These are phyloP conservation scores for Capronia coronata DNA, from an alignment of 2,329 filamentous ascomycete species.

Conservation along the genomic window DNA sequence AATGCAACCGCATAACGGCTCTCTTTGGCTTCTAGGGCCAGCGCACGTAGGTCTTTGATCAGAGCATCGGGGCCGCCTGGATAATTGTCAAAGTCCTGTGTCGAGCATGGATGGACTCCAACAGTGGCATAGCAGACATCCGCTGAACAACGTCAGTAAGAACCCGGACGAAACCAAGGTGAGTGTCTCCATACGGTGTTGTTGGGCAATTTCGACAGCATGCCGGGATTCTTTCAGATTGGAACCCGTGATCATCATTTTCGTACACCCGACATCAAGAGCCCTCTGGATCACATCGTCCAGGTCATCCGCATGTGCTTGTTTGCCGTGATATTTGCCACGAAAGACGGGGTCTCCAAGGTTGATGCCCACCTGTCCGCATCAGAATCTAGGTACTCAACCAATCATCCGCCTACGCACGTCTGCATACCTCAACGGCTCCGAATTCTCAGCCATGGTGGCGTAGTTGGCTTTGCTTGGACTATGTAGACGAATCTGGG, in stretches of 20 bases:
- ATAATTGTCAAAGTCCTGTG: constrained; percentile 65
- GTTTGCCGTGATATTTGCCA: constrained; percentile 74
- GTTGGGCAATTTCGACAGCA: constrained; percentile 65
- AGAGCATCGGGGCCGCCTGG: constrained; percentile 40
- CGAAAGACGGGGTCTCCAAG: constrained; percentile 86
- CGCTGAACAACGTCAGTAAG: constrained; percentile 47
- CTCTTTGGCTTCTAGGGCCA: constrained; percentile 57
- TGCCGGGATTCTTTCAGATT: constrained; percentile 71
- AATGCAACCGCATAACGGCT: constrained; percentile 66
- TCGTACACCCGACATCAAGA: constrained; percentile 69
- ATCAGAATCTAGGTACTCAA: constrained; percentile 2
- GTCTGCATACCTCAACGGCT: constrained; percentile 42
- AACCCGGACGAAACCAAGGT: too few relatives aligned
- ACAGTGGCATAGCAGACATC: constrained; percentile 82
- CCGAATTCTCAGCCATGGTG: constrained; percentile 33
- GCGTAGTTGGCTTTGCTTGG: background rate
- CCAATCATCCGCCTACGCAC: constrained; percentile 32
- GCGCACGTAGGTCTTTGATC: constrained; percentile 53
- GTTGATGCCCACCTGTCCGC: constrained; percentile 75
- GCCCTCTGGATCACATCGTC: constrained; percentile 68
- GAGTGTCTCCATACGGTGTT: constrained; percentile 72
- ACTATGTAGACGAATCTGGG: background rate
- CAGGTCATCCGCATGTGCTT: constrained; percentile 46
- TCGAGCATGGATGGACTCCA: constrained; percentile 88
- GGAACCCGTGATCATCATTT: constrained; percentile 90